These are phyloP conservation scores for Kwoniella dejecticola DNA, from an alignment of 768 basidiomycete genomes.

Conservation along the genomic window DNA sequence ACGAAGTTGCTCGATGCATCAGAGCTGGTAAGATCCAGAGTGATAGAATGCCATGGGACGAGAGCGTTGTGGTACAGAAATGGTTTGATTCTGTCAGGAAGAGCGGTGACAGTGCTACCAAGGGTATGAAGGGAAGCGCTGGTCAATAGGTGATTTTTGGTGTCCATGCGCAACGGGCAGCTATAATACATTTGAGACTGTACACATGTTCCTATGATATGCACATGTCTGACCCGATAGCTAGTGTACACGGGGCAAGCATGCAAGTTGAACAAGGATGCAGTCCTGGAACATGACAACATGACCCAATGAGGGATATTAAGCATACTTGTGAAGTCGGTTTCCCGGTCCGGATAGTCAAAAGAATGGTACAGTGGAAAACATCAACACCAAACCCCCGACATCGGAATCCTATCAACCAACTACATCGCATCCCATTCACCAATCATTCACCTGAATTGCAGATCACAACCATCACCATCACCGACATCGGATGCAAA, in stretches of 20 bases:
- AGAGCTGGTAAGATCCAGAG: conserved; percentile 74
- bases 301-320: too few species aligned
- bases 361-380: background rate
- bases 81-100: conserved; percentile 78
- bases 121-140: conserved; percentile 43
- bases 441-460: too few species aligned
- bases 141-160: conserved; percentile 14
- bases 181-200: background rate
- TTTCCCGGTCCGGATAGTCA: conserved; percentile 10
- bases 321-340: background rate
- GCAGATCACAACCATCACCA: background rate
- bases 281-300: too few species aligned
- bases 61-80: conserved; percentile 77
- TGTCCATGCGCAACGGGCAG: background rate
- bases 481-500: background rate
- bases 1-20: conserved; percentile 79
- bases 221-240: too few species aligned
- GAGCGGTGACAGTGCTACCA: conserved; percentile 67
- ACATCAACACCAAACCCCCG: background rate
- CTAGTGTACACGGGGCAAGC: too few species aligned
- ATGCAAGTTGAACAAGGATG: too few species aligned
- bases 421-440: background rate
- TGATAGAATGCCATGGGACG: conserved; percentile 72
- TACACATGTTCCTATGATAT: too few species aligned
- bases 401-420: background rate